Conservation (phyloP, 495 filamentous ascomycete genomes). For the Podospora didyma region DNA sequence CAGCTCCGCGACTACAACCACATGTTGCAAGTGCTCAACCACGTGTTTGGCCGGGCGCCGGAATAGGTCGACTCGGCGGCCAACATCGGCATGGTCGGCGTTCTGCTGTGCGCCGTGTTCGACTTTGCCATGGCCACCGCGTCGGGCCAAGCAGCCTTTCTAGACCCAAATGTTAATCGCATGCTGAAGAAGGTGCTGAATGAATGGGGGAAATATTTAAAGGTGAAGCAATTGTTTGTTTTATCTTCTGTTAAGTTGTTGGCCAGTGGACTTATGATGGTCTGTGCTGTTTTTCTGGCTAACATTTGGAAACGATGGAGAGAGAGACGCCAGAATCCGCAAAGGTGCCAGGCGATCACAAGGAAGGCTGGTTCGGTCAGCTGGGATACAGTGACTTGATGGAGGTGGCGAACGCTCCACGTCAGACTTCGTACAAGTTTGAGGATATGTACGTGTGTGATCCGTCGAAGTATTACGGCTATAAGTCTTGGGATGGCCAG, state of each 20-base stretch:
- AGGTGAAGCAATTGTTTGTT: conserved; percentile 16
- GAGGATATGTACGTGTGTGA: conserved; percentile 52
- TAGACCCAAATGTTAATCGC: conserved; percentile 62
- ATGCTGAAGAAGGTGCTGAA: conserved; percentile 67
- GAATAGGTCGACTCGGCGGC: conserved; percentile 53
- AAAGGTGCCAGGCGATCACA: conserved; percentile 47
- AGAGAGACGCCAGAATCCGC: conserved; percentile 52
- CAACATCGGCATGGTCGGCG: conserved; percentile 59
- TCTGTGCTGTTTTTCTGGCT: too few relatives aligned
- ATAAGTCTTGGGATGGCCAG: conserved; percentile 63
- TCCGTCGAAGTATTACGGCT: conserved; percentile 53
- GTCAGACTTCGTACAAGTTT: conserved; percentile 42
- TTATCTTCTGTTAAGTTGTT: background rate
- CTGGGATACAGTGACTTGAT: conserved; percentile 40
- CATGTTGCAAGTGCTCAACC: conserved; percentile 62
- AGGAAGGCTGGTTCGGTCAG: conserved; percentile 60
- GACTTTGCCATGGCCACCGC: conserved; percentile 73
- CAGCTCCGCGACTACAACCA: conserved; percentile 62
- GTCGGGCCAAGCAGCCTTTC: conserved; percentile 61
- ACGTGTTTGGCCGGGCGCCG: conserved; percentile 58
- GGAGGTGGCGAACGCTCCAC: conserved; percentile 43
- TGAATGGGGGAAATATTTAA: conserved; percentile 61
- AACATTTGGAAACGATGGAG: too few relatives aligned
- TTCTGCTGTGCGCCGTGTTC: conserved; percentile 65
- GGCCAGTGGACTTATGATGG: too few relatives aligned